These are phyloP conservation scores for Aeschynomene evenia DNA, from an alignment of 306 rosid species.

Conservation along the genomic window DNA sequence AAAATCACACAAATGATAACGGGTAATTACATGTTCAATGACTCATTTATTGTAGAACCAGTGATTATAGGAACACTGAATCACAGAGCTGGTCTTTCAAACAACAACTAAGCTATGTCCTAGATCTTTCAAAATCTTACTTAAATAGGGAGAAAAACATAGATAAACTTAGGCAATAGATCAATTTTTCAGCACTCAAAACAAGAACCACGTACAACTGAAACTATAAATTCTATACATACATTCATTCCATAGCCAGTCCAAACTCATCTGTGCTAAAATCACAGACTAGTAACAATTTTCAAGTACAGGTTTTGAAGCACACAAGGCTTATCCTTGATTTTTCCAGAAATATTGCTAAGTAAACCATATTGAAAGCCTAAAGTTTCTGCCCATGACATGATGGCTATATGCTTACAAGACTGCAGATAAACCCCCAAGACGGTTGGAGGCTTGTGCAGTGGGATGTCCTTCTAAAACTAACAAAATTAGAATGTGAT, in stretches of 20 bases:
- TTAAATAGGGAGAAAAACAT: not conserved
- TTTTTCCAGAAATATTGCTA: not conserved
- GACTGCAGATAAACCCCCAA: no score
- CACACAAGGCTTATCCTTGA: not conserved
- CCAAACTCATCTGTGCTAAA: not conserved
- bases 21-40: not conserved
- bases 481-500: no score
- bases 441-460: no score
- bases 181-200: not conserved
- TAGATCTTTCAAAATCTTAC: not conserved
- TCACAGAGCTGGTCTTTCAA: not conserved
- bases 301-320: not conserved
- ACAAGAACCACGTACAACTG: not conserved
- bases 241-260: not conserved
- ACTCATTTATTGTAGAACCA: slow-evolving; percentile 13
- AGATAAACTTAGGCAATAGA: not conserved
- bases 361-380: not conserved
- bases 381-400: not conserved
- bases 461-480: no score
- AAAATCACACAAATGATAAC: not conserved
- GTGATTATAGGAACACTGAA: not conserved
- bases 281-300: not conserved
- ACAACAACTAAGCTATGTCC: not conserved
- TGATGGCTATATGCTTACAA: not conserved
- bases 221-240: not conserved